These are phyloP conservation scores for Forsythia viridissima DNA, from an alignment of 257 asterid species.

Conservation along the genomic window DNA sequence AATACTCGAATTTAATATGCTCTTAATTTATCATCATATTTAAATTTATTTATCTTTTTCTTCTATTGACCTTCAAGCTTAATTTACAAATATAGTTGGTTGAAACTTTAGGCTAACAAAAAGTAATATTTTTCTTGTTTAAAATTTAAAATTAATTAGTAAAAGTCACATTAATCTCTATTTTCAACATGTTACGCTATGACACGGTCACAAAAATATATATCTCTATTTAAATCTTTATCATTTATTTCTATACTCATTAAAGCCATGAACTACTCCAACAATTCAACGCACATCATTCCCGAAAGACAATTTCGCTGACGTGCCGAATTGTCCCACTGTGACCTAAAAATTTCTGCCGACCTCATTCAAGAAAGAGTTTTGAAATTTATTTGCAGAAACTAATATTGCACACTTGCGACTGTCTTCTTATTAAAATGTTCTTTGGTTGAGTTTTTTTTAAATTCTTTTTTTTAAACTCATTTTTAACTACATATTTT, in stretches of 20 bases:
- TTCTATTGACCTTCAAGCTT: too few species aligned
- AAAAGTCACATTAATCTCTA: background rate
- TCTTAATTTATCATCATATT: too few species aligned
- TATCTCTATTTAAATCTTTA: background rate
- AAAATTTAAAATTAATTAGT: background rate
- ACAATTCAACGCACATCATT: background rate
- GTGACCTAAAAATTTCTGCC: too few species aligned
- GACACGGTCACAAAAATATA: background rate
- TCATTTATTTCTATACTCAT: background rate
- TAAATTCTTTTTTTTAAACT: too few species aligned
- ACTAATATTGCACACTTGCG: too few species aligned
- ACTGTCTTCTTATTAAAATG: too few species aligned
- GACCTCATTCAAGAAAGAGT: too few species aligned
- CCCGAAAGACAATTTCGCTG: background rate
- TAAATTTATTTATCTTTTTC: too few species aligned
- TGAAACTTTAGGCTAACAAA: background rate
- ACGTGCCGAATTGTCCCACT: background rate
- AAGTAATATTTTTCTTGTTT: background rate
- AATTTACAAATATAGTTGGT: background rate
- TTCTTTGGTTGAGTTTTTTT: too few species aligned
- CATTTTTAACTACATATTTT: too few species aligned
- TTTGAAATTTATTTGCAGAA: too few species aligned
- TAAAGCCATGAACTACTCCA: background rate
- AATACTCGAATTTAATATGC: too few species aligned
- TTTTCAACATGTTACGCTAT: background rate